Evolutionary conservation across 228 moss, liverwort and hornwort species (phyloP), one percentile per base, ranked within the genome.

Genomic region (Sphagnum fallax): DNA sequence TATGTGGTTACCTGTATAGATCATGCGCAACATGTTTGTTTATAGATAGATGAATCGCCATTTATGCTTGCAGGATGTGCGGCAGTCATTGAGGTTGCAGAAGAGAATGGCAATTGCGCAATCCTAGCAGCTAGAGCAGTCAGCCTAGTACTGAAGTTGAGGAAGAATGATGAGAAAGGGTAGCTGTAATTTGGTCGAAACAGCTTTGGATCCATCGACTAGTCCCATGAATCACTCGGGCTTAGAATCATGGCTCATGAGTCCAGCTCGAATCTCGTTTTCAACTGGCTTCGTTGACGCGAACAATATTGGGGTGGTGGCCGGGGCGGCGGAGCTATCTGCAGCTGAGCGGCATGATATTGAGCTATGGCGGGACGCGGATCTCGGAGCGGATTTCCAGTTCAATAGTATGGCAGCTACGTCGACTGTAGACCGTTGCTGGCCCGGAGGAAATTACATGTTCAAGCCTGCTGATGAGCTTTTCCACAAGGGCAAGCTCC

Each of bases 401-500:
- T 93, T 97, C 53, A 88, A 86, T 52, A 84, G 32, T 32, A 32
- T 32, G 32, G 32, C 91, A 89, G 82, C 89, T 50, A 72, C 89
- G 5, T 83, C 87, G 48, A 77, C 87, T 61, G 52, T 83, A 32
- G 32, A 32, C 32, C 32, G 32, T 32, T 32, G 32, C 32, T 32
- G 32, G 32, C 32, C 32, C 59, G 86, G 89, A 65, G 78, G 80
- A 65, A 80, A 76, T 12, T 67, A 87, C 15, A 82, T 81, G 6
- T 89, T 80, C 53, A 90, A 90, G 71, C 86, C 91, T 48, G 96
- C 96, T 8, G 93, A 93, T 14, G 91, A 97, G 75, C 91, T 97
- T 48, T 93, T 97, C 62, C 89, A 91, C 50, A 86, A 89, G 52
- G 96, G 96, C 14, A 87, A 81, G 82, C 84, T 97, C 51, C 89